A percentile compares a stretch with the other conserved stretches of the same genome.
These are phyloP conservation scores for Laetiporus sulphureus DNA, from an alignment of 1,284 basidiomycete genomes.

Conservation along the genomic window DNA sequence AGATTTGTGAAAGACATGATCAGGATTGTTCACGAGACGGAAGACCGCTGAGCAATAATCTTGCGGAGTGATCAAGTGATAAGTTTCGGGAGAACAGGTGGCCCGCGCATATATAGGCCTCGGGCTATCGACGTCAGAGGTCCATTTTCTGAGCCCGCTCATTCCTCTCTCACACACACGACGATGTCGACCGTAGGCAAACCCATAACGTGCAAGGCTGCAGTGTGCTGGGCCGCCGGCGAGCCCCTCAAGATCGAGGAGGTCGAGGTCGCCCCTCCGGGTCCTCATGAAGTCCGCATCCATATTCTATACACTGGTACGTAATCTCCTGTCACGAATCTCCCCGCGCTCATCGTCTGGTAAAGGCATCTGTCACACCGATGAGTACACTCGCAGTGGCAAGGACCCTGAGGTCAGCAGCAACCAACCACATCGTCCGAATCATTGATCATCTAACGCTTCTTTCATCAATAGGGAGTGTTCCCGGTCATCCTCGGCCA, in stretches of 20 bases:
- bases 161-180: conserved; percentile 4
- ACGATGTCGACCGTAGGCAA: conserved; percentile 68
- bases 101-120: conserved; percentile 7
- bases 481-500: conserved; percentile 96
- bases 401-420: conserved; percentile 81
- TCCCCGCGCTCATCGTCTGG: conserved; percentile 1
- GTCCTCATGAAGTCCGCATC: conserved; percentile 89
- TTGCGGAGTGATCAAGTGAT: conserved; percentile 21
- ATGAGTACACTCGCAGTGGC: conserved; percentile 95
- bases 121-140: not conserved
- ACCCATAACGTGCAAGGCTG: conserved; percentile 89
- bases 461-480: conserved; percentile 49
- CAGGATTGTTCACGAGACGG: conserved; percentile 1
- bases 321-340: conserved; percentile 20
- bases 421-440: not conserved
- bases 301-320: conserved; percentile 84
- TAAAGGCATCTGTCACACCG: conserved; percentile 94
- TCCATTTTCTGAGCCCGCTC: conserved; percentile 5
- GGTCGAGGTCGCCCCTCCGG: conserved; percentile 90
- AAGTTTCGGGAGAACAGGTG: conserved; percentile 15
- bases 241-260: conserved; percentile 87
- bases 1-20: conserved; percentile 67
- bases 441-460: conserved; percentile 9
- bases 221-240: conserved; percentile 94
- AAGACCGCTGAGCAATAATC: conserved; percentile 2